Conservation (phyloP, 345 rosid genomes). For the Lepidium sativum region DNA sequence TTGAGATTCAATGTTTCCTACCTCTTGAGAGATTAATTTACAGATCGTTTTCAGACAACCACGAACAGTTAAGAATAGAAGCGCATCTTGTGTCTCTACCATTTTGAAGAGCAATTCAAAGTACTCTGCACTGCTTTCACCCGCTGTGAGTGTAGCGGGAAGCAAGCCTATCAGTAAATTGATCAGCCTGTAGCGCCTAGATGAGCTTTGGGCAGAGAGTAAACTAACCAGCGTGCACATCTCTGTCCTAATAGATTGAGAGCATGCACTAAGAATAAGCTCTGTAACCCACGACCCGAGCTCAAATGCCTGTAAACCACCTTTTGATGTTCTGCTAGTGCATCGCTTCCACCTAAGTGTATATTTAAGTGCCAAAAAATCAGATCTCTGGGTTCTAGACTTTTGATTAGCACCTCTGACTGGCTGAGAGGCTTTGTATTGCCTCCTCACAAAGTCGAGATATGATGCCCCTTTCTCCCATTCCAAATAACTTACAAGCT, state of each 20-base stretch:
- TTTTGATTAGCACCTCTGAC: slow-evolving; percentile 59
- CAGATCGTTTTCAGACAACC: slow-evolving; percentile 80
- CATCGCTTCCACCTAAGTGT: slow-evolving; percentile 82
- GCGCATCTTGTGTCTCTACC: slow-evolving; percentile 87
- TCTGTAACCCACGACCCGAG: slow-evolving; percentile 97
- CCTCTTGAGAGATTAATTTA: slow-evolving; percentile 81
- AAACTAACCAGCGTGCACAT: slow-evolving; percentile 90
- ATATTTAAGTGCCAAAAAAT: slow-evolving; percentile 83
- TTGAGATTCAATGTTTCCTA: slow-evolving; percentile 73
- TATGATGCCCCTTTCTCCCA: slow-evolving; percentile 98
- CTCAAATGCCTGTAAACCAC: slow-evolving; percentile 71
- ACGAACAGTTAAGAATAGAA: slow-evolving; percentile 82
- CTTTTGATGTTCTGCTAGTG: slow-evolving; percentile 47
- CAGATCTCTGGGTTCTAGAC: slow-evolving; percentile 67
- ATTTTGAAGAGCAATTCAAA: slow-evolving; percentile 90
- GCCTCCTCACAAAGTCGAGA: slow-evolving; percentile 97
- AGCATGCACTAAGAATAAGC: slow-evolving; percentile 95
- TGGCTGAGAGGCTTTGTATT: slow-evolving; percentile 79
- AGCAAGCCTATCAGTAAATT: slow-evolving; percentile 73
- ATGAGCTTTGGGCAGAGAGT: slow-evolving; percentile 77
- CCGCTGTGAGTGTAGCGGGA: slow-evolving; percentile 84
- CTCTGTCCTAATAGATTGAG: slow-evolving; percentile 94
- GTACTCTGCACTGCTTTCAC: slow-evolving; percentile 94
- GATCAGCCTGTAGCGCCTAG: slow-evolving; percentile 70
- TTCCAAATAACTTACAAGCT: slow-evolving; percentile 83